These are phyloP conservation scores for Eucalyptus erythrocorys DNA, from an alignment of 345 rosid species.

Conservation along the genomic window DNA sequence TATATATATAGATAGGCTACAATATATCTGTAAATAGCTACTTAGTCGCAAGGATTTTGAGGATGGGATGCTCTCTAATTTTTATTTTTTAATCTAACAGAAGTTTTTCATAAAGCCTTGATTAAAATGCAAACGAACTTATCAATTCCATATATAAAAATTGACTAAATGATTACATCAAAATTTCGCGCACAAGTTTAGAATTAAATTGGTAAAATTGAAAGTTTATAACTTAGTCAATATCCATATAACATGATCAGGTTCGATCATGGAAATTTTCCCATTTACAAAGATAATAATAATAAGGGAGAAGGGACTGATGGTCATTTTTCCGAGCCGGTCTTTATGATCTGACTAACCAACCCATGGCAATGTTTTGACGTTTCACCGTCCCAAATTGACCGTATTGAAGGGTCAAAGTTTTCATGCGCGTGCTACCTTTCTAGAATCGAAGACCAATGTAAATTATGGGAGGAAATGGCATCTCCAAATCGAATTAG, in stretches of 20 bases:
- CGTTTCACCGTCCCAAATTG: neutral
- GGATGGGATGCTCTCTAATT: neutral
- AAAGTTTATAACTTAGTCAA: neutral
- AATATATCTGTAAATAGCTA: neutral
- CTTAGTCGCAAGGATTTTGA: neutral
- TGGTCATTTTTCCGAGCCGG: neutral
- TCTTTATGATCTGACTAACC: neutral
- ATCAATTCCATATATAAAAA: neutral
- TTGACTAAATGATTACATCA: neutral
- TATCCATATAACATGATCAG: neutral
- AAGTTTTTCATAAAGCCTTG: neutral
- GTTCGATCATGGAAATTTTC: fast-evolving
- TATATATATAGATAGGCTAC: neutral
- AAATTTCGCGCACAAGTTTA: neutral
- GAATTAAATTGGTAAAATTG: neutral
- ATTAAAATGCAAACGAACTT: neutral
- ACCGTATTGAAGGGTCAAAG: neutral
- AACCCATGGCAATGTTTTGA: neutral
- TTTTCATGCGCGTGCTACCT: neutral
- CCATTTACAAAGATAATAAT: neutral
- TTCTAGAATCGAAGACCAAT: neutral
- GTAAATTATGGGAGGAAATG: neutral
- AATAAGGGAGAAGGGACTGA: neutral
- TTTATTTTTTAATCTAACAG: neutral
- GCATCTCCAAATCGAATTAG: neutral